Conservation (phyloP, 768 basidiomycete genomes). For the Phylloporus arenicola region DNA sequence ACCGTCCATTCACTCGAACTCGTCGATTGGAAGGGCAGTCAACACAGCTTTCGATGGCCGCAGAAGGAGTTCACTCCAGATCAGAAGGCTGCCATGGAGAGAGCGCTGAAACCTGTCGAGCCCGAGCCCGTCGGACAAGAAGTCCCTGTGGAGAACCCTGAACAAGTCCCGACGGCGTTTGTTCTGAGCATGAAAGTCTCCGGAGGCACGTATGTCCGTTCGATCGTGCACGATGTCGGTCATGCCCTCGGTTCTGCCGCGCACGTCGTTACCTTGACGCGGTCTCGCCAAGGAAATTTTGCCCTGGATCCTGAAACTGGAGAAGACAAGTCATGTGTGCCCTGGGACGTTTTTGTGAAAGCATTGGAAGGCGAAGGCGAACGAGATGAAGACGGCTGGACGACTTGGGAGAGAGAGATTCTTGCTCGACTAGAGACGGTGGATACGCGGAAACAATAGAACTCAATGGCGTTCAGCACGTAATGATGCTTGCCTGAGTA, state of each 20-base stretch:
- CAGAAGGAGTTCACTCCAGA: conserved; percentile 59
- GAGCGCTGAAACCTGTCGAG: conserved; percentile 51
- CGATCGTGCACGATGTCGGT: conserved; percentile 90
- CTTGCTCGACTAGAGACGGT: conserved; percentile 61
- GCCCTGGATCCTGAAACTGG: conserved; percentile 44
- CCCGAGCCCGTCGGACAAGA: conserved; percentile 33
- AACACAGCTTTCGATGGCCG: conserved; percentile 79
- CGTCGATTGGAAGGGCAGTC: conserved; percentile 66
- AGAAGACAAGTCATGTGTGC: conserved; percentile 57
- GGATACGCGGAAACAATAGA: conserved; percentile 24
- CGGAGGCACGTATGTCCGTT: conserved; percentile 95
- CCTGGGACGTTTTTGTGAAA: conserved; percentile 68
- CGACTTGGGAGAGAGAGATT: conserved; percentile 79
- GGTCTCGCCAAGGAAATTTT: conserved; percentile 87
- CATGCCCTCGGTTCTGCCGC: conserved; percentile 81
- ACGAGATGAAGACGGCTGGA: conserved; percentile 62
- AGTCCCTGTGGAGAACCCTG: conserved; percentile 28
- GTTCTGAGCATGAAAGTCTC: conserved; percentile 90
- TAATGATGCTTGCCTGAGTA: too few species aligned
- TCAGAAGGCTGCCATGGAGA: conserved; percentile 65
- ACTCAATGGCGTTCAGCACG: neutral
- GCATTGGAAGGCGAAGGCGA: conserved; percentile 51
- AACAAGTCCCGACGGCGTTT: conserved; percentile 65
- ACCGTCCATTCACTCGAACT: conserved; percentile 79
- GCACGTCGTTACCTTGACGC: conserved; percentile 86